phyloP scores from a whole-genome alignment of 306 rosid species.

The Corylus avellana region DNA sequence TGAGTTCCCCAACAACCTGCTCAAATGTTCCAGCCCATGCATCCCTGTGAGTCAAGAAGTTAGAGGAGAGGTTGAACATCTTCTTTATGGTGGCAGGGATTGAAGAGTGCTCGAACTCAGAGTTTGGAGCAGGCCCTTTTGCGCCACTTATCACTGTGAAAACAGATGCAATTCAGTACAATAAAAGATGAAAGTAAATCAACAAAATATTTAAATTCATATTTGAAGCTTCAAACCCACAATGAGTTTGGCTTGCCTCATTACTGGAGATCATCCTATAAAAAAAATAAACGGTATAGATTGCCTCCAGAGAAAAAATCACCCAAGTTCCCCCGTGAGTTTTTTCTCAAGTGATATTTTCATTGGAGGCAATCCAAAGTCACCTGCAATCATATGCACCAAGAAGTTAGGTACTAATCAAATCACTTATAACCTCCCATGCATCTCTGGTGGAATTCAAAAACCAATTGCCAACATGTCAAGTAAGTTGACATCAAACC shows the following conservation, averaged over 20 bases:
- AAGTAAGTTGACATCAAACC: slow-evolving; percentile 22
- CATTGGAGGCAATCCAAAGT: too few relatives aligned
- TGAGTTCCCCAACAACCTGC: slow-evolving; percentile 63
- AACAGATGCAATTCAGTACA: slow-evolving; percentile 24
- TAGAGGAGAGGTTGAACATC: slow-evolving; percentile 84
- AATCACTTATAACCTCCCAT: slow-evolving; percentile 15
- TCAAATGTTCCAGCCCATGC: slow-evolving; percentile 99
- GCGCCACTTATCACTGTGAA: slow-evolving; percentile 70
- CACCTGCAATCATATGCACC: slow-evolving; percentile 6
- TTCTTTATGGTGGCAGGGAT: slow-evolving; percentile 98
- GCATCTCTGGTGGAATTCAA: slow-evolving; percentile 3
- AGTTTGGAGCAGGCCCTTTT: slow-evolving; percentile 77
- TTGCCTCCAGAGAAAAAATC: too few relatives aligned
- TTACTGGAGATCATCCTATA: too few relatives aligned
- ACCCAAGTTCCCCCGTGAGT: too few relatives aligned
- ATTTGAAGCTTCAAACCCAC: background rate
- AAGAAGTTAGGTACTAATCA: slow-evolving; percentile 8
- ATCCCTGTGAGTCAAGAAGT: slow-evolving; percentile 94
- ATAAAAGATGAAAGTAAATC: slow-evolving; percentile 22
- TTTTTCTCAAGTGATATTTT: too few relatives aligned
- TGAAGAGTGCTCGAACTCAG: slow-evolving; percentile 97
- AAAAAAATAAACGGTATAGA: too few relatives aligned
- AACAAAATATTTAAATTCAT: slow-evolving; percentile 8
- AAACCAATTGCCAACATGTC: slow-evolving; percentile 15
- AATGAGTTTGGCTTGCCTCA: too few relatives aligned